phyloP scores from a whole-genome alignment of 1,139 yeast species.

The Pichia sp. region DNA sequence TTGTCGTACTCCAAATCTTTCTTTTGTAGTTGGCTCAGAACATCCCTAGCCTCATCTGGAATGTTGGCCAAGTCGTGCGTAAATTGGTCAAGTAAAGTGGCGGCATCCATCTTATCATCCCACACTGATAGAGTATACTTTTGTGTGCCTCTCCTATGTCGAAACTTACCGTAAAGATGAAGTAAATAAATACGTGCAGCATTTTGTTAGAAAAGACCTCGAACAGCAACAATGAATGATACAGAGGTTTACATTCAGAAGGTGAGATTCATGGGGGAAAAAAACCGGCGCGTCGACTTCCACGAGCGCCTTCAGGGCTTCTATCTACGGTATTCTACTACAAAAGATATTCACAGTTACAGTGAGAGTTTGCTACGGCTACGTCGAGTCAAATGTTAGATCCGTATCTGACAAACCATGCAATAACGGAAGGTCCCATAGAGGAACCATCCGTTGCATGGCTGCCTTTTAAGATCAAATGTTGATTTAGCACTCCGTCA shows the following conservation, averaged over 20 bases:
- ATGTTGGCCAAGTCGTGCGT: conserved; percentile 76
- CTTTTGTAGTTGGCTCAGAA: conserved; percentile 72
- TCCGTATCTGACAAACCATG: conserved; percentile 21
- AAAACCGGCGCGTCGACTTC: too few species aligned
- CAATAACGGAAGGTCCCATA: not conserved
- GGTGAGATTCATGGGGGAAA: too few species aligned
- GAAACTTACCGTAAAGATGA: too few species aligned
- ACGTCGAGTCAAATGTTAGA: conserved; percentile 13
- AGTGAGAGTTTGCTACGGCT: not conserved
- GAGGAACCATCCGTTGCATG: not conserved
- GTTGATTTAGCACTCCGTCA: conserved; percentile 14
- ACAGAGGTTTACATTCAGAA: too few species aligned
- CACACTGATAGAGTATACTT: too few species aligned
- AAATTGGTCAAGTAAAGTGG: conserved; percentile 69
- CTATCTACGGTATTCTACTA: too few species aligned
- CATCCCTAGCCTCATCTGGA: conserved; percentile 83
- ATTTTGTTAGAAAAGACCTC: too few species aligned
- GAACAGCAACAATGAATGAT: too few species aligned
- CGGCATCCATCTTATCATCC: conserved; percentile 55
- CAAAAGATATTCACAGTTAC: too few species aligned
- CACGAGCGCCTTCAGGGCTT: too few species aligned
- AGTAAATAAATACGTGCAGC: too few species aligned
- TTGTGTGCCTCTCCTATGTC: too few species aligned
- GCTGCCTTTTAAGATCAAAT: conserved; percentile 5
- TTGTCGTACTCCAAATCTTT: conserved; percentile 69